Evolutionary conservation across 176 grass and related monocot genomes (phyloP).

Genomic region (Zoysia pacifica): DNA sequence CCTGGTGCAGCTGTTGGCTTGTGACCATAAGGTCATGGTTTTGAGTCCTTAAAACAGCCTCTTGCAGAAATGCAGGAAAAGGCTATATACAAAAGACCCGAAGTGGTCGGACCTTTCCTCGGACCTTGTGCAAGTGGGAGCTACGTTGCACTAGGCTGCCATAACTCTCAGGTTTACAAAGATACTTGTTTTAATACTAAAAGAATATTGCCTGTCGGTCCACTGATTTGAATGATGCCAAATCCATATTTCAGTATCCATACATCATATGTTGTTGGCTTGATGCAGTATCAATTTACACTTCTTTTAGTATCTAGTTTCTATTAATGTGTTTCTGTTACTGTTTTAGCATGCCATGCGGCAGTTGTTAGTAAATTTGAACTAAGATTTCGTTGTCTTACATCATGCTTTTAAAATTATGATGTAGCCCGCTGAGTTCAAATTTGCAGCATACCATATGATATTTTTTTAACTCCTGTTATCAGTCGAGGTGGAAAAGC

Average conservation of each 20-base stretch:
- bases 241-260: neutral
- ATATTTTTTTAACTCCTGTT: constrained; percentile 28
- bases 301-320: neutral
- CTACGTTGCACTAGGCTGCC: no score
- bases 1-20: no score
- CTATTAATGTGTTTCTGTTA: neutral
- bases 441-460: constrained; percentile 2
- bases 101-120: no score
- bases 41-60: no score
- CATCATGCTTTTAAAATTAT: constrained; percentile 20
- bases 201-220: neutral
- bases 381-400: neutral
- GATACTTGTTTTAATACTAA: neutral
- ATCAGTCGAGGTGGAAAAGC: constrained; percentile 85
- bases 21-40: no score
- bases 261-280: neutral
- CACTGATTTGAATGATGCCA: constrained; percentile 10
- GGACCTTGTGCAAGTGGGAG: no score
- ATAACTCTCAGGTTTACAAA: neutral
- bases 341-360: constrained; percentile 16
- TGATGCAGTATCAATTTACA: constrained; percentile 1
- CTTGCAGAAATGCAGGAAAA: no score
- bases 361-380: constrained; percentile 2
- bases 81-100: no score
- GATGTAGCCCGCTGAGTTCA: neutral